These are phyloP conservation scores for Trichothecium sympodiale DNA, from an alignment of 2,329 filamentous ascomycete species.

Conservation along the genomic window DNA sequence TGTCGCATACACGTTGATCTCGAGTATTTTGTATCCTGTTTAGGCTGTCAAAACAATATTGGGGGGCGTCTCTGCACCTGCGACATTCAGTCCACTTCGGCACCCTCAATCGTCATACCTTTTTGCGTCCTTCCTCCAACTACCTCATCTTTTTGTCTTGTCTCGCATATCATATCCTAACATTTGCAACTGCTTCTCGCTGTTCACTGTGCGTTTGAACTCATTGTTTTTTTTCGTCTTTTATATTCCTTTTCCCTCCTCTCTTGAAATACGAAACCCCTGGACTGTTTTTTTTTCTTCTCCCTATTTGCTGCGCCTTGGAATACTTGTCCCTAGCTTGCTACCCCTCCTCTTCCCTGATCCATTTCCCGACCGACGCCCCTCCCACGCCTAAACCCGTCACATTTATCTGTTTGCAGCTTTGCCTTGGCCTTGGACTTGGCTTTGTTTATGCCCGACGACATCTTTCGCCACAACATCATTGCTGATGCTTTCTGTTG, in stretches of 20 bases:
- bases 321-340: neutral
- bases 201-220: no score
- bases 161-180: constrained; percentile 2
- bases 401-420: constrained; percentile 1
- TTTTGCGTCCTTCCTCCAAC: no score
- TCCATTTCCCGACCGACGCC: neutral
- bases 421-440: neutral
- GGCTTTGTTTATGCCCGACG: constrained; percentile 1
- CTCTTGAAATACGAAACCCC: neutral
- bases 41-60: no score
- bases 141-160: neutral
- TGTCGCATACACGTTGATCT: no score
- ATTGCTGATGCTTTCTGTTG: no score
- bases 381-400: constrained; percentile 1
- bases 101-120: no score
- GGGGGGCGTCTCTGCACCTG: no score
- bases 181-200: neutral
- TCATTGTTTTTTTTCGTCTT: neutral
- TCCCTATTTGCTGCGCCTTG: neutral
- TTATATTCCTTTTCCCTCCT: neutral
- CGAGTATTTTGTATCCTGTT: no score
- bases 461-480: constrained; percentile 1
- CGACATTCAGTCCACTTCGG: no score
- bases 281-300: neutral
- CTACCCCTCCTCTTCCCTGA: neutral